Base-by-base conservation (phyloP, 352 stramenopile genomes). In the Phytophthora syringae region DNA sequence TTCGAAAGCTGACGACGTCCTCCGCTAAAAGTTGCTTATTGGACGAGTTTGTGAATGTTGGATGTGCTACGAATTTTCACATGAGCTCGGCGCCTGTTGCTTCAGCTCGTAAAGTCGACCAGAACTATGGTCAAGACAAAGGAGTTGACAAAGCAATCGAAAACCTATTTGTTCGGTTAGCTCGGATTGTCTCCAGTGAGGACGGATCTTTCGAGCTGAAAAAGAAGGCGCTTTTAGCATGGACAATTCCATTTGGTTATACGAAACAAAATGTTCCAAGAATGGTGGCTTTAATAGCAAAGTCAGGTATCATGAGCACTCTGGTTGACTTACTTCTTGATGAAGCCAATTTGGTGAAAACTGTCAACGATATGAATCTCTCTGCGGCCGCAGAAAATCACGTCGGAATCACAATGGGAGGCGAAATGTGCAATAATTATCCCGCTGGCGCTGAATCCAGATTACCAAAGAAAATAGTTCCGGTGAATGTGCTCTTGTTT, bases 91-190 rank as follows among this genome's bases (percentile, higher is more conserved):
- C 7, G 32, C n/a, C 21, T 36, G 20, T n/a, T 24, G 27, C 16
- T 43, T 45, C 27, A 51, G 43, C 7, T 3, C 44, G 34, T 64
- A 18, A 16, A 4, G 40, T 47, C 12, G 47, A n/a, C 16, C 16
- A 60, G 7, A 39, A 25, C 37, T 28, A 47, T 58, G 13, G 52
- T 25, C 48, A 51, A 22, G 24, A 20, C 21, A 65, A 67, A 47
- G n/a, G 21, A 4, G 39, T 70, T 18, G 28, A 39, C n/a, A 73
- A 76, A 20, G 52, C 63, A 9, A 55, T 87, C n/a, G 80, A 89
- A 44, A 89, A 87, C 51, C 60, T 89, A 15, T 89, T 79, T 51
- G 59, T 89, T 36, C 76, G 76, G 15, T 36, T 84, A 20, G 60
- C 76, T 16, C 72, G 78, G 15, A 49, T 87, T 37, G 39, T 86